These are phyloP conservation scores for Aspergillus sp. DNA, from an alignment of 2,329 filamentous ascomycete genomes.

Conservation along the genomic window DNA sequence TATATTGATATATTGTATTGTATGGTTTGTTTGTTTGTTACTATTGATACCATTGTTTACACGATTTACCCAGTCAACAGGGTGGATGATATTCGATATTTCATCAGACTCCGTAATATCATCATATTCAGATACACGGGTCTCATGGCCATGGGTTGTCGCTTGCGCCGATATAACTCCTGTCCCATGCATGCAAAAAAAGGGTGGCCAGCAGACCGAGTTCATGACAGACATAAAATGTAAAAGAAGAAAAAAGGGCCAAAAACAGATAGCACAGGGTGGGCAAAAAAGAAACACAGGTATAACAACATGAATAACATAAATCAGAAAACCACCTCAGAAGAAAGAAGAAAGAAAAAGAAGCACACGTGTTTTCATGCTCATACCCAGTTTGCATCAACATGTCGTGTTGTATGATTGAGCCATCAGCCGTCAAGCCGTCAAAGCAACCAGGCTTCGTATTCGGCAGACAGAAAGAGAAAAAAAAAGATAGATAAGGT, in stretches of 20 bases:
- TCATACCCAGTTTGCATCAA: too few species aligned
- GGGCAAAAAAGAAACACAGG: conserved; percentile 12
- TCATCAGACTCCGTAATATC: too few species aligned
- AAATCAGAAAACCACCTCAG: conserved; percentile 19
- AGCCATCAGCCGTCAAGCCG: conserved; percentile 9
- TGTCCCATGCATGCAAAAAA: conserved; percentile 33
- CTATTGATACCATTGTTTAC: background rate
- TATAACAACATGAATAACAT: conserved; percentile 15
- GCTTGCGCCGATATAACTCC: conserved; percentile 33
- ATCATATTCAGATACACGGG: too few species aligned
- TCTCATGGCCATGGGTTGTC: conserved; percentile 10
- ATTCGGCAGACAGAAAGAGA: conserved; percentile 15
- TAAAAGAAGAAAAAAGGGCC: conserved; percentile 8
- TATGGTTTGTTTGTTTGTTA: too few species aligned
- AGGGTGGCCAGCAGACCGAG: conserved; percentile 22
- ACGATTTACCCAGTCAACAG: too few species aligned
- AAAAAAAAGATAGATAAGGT: conserved; percentile 20
- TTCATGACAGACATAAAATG: conserved; percentile 27
- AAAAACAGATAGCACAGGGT: conserved; percentile 1
- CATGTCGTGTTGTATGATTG: too few species aligned
- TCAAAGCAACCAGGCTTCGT: conserved; percentile 33
- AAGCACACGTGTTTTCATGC: background rate
- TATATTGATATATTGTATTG: too few species aligned
- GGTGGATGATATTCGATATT: too few species aligned
- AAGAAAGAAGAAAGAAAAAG: conserved; percentile 12